Evolutionary conservation across 2,329 filamentous ascomycete genomes (phyloP).

Genomic region (Stachybotrys chlorohalonatus): DNA sequence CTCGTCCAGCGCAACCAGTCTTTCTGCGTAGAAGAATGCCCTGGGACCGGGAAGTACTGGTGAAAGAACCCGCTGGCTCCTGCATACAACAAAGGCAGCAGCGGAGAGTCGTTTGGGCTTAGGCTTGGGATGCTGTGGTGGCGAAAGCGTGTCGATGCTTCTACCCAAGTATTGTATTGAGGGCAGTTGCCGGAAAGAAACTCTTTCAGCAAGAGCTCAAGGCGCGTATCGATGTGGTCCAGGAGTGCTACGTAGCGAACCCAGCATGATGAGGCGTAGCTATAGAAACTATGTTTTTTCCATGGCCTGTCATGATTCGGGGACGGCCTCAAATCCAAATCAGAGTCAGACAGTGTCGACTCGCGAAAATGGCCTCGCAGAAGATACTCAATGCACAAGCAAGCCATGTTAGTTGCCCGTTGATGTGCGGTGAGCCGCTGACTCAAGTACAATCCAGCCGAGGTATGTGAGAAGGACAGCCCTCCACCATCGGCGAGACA

Average conservation of each 20-base stretch:
- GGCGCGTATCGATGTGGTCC: conserved; percentile 1
- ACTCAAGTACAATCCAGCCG: conserved; percentile 3
- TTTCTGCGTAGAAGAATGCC: not conserved
- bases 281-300: conserved; percentile 6
- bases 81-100: conserved; percentile 3
- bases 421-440: conserved; percentile 4
- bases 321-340: not conserved
- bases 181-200: conserved; percentile 6
- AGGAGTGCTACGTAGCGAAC: conserved; percentile 4
- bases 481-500: not conserved
- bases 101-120: not conserved
- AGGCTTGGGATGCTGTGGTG: not conserved
- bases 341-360: not conserved
- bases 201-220: conserved; percentile 4
- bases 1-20: not conserved
- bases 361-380: conserved; percentile 2
- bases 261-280: conserved; percentile 8
- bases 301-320: not conserved
- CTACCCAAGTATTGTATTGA: conserved; percentile 8
- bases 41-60: conserved; percentile 1
- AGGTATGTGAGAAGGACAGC: conserved; percentile 1
- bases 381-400: conserved; percentile 11
- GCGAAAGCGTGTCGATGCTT: not conserved
- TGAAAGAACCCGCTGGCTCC: conserved; percentile 3
- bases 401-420: conserved; percentile 9